phyloP scores from a whole-genome alignment of 139 green algal genomes.

The Micromonas commoda region DNA sequence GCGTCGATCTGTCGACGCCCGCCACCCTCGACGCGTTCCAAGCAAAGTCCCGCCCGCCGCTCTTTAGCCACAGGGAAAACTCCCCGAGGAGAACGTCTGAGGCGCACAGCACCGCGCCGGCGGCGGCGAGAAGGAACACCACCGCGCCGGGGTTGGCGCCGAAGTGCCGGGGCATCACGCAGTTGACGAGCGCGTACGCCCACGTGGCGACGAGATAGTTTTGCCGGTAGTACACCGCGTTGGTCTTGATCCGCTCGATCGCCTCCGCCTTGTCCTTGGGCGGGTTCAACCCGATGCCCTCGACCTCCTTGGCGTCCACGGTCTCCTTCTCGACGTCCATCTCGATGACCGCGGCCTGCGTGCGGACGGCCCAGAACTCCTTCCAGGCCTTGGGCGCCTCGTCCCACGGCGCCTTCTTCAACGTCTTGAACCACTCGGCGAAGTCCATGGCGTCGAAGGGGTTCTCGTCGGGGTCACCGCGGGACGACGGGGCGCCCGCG shows the following conservation, averaged over 20 bases:
- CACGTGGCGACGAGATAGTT: background rate
- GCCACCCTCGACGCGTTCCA: background rate
- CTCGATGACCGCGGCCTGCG: background rate
- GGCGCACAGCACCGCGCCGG: too few species aligned
- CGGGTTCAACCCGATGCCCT: conserved; percentile 2
- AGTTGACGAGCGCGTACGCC: background rate
- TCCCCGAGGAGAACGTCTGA: conserved; percentile 10
- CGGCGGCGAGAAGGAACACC: background rate
- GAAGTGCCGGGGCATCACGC: background rate
- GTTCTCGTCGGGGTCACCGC: background rate
- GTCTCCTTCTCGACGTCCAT: conserved; percentile 5
- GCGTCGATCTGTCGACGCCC: background rate
- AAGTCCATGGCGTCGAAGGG: too few species aligned
- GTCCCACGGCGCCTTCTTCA: conserved; percentile 7
- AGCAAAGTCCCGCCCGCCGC: background rate
- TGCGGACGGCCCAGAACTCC: background rate
- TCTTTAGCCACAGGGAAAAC: background rate
- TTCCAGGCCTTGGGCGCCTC: background rate
- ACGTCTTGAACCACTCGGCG: background rate
- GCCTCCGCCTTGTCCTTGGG: background rate
- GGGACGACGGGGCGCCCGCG: too few species aligned
- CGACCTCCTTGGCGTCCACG: conserved; percentile 15
- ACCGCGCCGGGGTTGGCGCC: background rate
- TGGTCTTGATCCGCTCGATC: background rate
- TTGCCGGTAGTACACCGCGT: background rate